Percentiles rank a stretch among this genome's conserved stretches.
These are phyloP conservation scores for Penicillium fuscoglaucum DNA, from an alignment of 2,329 filamentous ascomycete species.

Conservation along the genomic window DNA sequence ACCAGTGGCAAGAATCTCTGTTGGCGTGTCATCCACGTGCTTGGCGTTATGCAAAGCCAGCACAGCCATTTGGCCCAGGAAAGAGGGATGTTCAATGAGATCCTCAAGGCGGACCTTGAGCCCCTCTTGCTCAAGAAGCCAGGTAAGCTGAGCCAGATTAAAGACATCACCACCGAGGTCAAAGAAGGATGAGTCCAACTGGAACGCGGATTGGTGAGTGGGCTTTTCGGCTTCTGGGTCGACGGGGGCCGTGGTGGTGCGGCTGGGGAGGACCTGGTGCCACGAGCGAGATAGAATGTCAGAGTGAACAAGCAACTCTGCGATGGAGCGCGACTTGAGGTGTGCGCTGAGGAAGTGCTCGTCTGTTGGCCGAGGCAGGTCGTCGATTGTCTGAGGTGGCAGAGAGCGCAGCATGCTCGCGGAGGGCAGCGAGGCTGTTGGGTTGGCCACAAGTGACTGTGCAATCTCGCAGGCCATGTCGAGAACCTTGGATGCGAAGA, in stretches of 20 bases:
- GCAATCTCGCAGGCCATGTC: slow-evolving; percentile 44
- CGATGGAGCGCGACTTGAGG: slow-evolving; percentile 39
- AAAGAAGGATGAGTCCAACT: slow-evolving; percentile 45
- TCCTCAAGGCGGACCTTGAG: slow-evolving; percentile 43
- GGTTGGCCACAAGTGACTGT: slow-evolving; percentile 39
- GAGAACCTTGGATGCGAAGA: slow-evolving; percentile 39
- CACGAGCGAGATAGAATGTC: slow-evolving; percentile 43
- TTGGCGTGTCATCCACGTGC: slow-evolving; percentile 19
- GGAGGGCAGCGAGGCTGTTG: slow-evolving; percentile 36
- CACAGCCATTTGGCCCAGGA: slow-evolving; percentile 44
- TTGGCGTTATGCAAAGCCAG: slow-evolving; percentile 32
- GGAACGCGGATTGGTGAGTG: slow-evolving; percentile 28
- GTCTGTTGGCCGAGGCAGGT: slow-evolving; percentile 29
- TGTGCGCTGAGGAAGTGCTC: slow-evolving; percentile 38
- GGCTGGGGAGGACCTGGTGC: slow-evolving; percentile 39
- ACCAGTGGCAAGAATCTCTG: slow-evolving; percentile 15
- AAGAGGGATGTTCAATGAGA: slow-evolving; percentile 43
- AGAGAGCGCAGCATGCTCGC: slow-evolving; percentile 35
- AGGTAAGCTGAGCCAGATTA: slow-evolving; percentile 43
- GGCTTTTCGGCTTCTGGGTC: slow-evolving; percentile 22
- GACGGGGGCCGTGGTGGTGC: not conserved
- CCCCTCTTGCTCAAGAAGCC: slow-evolving; percentile 44
- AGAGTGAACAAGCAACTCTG: slow-evolving; percentile 42
- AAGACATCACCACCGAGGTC: slow-evolving; percentile 45
- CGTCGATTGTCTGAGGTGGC: slow-evolving; percentile 32